A percentile compares a stretch with the other conserved stretches of the same genome.
These are phyloP conservation scores for Amphirosellinia nigrospora DNA, from an alignment of 495 filamentous ascomycete species.

Conservation along the genomic window DNA sequence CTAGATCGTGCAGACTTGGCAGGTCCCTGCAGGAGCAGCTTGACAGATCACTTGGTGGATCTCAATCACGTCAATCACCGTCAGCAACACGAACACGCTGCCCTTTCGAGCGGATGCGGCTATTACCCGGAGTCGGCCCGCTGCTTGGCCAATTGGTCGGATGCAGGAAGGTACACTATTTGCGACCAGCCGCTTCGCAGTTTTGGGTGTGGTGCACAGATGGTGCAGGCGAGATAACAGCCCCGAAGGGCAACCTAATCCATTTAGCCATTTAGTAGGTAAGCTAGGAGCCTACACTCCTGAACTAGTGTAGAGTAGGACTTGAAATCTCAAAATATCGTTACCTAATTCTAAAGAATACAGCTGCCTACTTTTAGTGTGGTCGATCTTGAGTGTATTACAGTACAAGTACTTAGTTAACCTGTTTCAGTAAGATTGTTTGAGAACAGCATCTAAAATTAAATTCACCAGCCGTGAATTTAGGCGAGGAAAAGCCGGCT, in stretches of 20 bases:
- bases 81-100: constrained; percentile 21
- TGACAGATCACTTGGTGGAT: constrained; percentile 18
- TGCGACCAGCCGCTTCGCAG: background rate
- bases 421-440: background rate
- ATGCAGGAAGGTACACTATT: background rate
- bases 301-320: no score
- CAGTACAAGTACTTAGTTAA: background rate
- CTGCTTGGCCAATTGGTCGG: background rate
- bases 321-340: background rate
- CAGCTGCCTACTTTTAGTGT: background rate
- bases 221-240: background rate
- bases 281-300: no score
- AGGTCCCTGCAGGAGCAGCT: constrained; percentile 18
- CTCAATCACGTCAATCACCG: constrained; percentile 20
- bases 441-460: background rate
- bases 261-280: background rate
- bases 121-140: constrained; percentile 15
- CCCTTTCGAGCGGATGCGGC: constrained; percentile 2
- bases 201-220: background rate
- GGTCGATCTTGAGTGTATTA: background rate
- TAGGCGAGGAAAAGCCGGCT: background rate
- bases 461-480: background rate
- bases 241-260: background rate
- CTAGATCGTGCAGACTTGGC: constrained; percentile 19
- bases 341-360: background rate